Percentiles rank a stretch among this genome's conserved stretches.
Evolutionary conservation across 1,139 yeast genomes (phyloP).

Genomic region (Hyphopichia fennica): DNA sequence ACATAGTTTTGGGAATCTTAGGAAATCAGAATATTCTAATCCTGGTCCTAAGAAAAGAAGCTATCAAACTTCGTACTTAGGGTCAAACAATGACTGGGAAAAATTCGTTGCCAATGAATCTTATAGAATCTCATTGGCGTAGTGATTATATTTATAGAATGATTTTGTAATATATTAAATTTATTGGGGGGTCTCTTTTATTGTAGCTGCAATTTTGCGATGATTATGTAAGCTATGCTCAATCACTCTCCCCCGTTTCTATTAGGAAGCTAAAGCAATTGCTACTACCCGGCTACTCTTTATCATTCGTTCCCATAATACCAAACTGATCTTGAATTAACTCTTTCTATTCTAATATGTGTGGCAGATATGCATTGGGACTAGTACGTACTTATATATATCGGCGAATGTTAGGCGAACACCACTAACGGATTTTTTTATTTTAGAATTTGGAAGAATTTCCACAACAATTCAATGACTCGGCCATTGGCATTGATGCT

Average conservation of each 20-base stretch:
- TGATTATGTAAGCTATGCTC: no score
- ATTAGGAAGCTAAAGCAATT: no score
- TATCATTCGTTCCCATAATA: no score
- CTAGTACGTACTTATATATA: constrained; percentile 27
- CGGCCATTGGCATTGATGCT: constrained; percentile 13
- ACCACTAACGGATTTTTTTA: constrained; percentile 11
- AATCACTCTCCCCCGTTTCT: no score
- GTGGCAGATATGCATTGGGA: constrained; percentile 47
- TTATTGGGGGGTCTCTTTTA: no score
- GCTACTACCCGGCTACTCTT: no score
- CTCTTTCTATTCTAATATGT: constrained; percentile 36
- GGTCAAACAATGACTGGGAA: constrained; percentile 32
- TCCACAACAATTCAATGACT: constrained; percentile 29
- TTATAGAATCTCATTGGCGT: constrained; percentile 25
- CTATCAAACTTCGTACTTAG: constrained; percentile 9
- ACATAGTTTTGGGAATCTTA: constrained; percentile 16
- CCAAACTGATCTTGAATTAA: no score
- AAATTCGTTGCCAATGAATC: constrained; percentile 26
- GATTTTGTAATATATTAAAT: background rate
- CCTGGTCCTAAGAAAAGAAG: background rate
- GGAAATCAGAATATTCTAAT: constrained; percentile 4
- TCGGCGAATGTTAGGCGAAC: background rate
- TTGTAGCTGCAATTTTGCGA: no score
- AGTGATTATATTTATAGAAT: background rate
- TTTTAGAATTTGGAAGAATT: constrained; percentile 27